Percentiles rank a stretch among this genome's conserved stretches.
Evolutionary conservation across 768 basidiomycete species (phyloP).

Genomic region (Trametopsis cervina): DNA sequence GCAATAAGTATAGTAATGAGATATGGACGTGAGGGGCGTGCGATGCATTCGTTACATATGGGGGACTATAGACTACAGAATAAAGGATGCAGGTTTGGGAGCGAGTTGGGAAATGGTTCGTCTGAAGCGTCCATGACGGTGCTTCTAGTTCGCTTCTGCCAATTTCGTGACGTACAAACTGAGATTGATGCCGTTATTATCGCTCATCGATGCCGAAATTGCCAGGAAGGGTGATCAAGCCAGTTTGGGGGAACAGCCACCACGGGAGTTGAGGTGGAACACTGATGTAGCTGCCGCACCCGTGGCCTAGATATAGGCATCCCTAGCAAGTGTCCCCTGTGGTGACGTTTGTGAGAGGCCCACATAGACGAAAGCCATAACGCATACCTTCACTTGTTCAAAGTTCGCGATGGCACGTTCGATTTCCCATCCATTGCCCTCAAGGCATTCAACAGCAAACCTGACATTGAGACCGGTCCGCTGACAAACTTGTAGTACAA

Average conservation of each 20-base stretch:
- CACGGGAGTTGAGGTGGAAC: not conserved
- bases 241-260: not conserved
- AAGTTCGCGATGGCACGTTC: slow-evolving; percentile 79
- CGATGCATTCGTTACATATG: not conserved
- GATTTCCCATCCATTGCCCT: slow-evolving; percentile 80
- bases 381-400: slow-evolving; percentile 75
- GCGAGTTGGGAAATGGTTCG: not conserved
- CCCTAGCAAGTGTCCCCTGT: slow-evolving; percentile 21
- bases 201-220: not conserved
- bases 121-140: not conserved
- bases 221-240: no score
- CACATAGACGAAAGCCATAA: not conserved
- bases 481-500: slow-evolving; percentile 64
- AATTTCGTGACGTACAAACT: not conserved
- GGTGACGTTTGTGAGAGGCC: no score
- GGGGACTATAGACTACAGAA: not conserved
- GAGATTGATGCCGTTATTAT: not conserved
- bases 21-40: not conserved
- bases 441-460: slow-evolving; percentile 80
- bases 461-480: slow-evolving; percentile 74
- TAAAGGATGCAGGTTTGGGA: no score
- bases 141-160: not conserved
- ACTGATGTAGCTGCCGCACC: not conserved
- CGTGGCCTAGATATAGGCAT: slow-evolving; percentile 23
- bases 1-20: not conserved